These are phyloP conservation scores for Haberlea rhodopensis DNA, from an alignment of 257 asterid genomes.

Conservation along the genomic window DNA sequence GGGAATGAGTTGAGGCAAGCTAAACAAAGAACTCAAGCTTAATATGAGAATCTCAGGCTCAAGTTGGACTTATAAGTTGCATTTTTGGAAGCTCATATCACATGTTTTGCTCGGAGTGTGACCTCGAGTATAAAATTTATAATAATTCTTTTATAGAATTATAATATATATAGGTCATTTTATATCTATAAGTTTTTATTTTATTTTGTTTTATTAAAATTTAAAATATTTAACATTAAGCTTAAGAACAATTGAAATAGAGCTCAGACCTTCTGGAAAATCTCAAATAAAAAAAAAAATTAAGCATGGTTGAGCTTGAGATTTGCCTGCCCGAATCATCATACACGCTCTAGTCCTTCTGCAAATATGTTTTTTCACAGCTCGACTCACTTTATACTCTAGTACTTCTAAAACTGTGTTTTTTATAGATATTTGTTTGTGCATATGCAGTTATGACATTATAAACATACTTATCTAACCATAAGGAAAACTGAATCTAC, in stretches of 20 bases:
- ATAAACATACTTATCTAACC: not conserved
- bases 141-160: too few relatives aligned
- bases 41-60: not conserved
- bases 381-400: not conserved
- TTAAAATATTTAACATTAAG: not conserved
- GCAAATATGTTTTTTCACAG: too few relatives aligned
- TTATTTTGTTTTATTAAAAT: too few relatives aligned
- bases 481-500: constrained; percentile 5
- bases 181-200: too few relatives aligned
- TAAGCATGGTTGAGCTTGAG: not conserved
- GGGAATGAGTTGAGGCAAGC: too few relatives aligned
- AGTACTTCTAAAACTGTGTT: not conserved
- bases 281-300: too few relatives aligned
- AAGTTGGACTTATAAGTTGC: too few relatives aligned
- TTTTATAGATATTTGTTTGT: not conserved
- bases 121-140: not conserved
- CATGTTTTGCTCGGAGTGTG: not conserved
- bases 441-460: not conserved
- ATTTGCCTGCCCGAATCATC: not conserved
- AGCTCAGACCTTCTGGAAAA: not conserved
- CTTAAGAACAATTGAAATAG: not conserved
- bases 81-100: not conserved
- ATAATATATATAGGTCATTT: too few relatives aligned
- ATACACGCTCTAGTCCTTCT: not conserved
- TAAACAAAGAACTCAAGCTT: too few relatives aligned